These are phyloP conservation scores for Pyrenophora graminea DNA, from an alignment of 2,329 filamentous ascomycete species.

Conservation along the genomic window DNA sequence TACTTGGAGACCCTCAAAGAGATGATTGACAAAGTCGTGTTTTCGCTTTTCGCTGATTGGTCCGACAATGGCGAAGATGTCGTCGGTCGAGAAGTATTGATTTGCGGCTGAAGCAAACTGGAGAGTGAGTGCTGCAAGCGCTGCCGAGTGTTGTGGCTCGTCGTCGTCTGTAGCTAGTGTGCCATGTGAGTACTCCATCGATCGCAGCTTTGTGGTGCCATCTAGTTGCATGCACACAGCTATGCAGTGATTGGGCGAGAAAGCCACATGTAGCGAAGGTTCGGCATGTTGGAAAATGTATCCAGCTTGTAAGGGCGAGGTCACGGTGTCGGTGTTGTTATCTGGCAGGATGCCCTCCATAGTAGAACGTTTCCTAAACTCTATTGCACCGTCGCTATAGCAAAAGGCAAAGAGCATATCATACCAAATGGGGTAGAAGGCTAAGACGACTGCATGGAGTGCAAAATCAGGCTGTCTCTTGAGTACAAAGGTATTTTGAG, in stretches of 20 bases:
- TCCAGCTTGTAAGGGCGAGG: slow-evolving; percentile 74
- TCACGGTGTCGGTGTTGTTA: slow-evolving; percentile 67
- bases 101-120: slow-evolving; percentile 50
- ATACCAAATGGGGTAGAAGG: slow-evolving; percentile 69
- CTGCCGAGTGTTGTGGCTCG: slow-evolving; percentile 43
- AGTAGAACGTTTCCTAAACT: slow-evolving; percentile 76
- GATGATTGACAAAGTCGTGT: slow-evolving; percentile 64
- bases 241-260: slow-evolving; percentile 55
- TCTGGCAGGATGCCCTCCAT: slow-evolving; percentile 71
- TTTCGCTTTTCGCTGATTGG: slow-evolving; percentile 34
- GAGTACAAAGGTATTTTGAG: slow-evolving; percentile 45
- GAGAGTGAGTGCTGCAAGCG: slow-evolving; percentile 48
- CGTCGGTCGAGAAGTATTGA: slow-evolving; percentile 54
- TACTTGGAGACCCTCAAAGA: slow-evolving; percentile 54
- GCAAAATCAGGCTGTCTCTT: slow-evolving; percentile 68
- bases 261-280: slow-evolving; percentile 56
- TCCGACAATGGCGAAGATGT: slow-evolving; percentile 51
- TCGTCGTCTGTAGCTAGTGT: slow-evolving; percentile 37
- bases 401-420: slow-evolving; percentile 73
- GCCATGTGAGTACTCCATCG: slow-evolving; percentile 49
- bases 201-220: slow-evolving; percentile 48
- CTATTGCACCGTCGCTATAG: slow-evolving; percentile 79
- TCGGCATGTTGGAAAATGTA: slow-evolving; percentile 71
- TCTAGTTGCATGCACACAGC: slow-evolving; percentile 52
- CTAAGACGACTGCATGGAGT: slow-evolving; percentile 71